phyloP scores from a whole-genome alignment of 139 green algal genomes.

The Chlorella sp. region DNA sequence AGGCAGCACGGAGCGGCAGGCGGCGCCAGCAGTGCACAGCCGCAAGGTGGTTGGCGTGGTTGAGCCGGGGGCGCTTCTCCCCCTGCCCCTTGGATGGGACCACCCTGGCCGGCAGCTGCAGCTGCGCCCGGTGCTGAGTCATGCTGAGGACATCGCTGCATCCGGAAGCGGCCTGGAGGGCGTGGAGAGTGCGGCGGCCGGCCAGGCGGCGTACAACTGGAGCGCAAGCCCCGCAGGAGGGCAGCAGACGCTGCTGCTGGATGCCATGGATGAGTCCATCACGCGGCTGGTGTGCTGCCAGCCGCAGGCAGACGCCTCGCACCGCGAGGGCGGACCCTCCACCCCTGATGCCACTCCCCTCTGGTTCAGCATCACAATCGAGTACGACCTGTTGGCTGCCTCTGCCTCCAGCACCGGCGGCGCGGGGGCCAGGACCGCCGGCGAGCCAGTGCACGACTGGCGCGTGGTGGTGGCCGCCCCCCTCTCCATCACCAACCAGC shows the following conservation, averaged over 20 bases:
- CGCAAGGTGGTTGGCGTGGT: slow-evolving; percentile 57
- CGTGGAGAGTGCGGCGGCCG: no score
- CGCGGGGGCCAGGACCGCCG: background rate
- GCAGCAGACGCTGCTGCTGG: slow-evolving; percentile 49
- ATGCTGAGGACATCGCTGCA: background rate
- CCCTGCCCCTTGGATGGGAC: slow-evolving; percentile 71
- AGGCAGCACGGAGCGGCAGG: background rate
- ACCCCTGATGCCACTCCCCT: background rate
- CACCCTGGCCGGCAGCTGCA: slow-evolving; percentile 58
- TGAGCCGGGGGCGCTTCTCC: slow-evolving; percentile 53
- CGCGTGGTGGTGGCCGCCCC: slow-evolving; percentile 65
- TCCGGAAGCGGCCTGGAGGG: background rate
- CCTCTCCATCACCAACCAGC: slow-evolving; percentile 75
- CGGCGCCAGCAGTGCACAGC: background rate
- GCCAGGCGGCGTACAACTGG: slow-evolving; percentile 55
- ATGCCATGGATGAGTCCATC: slow-evolving; percentile 62
- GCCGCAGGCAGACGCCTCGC: no score
- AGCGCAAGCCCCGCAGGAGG: slow-evolving; percentile 45
- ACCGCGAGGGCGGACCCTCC: no score
- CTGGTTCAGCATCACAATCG: slow-evolving; percentile 71
- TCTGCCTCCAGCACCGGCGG: background rate
- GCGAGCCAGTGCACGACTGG: slow-evolving; percentile 69
- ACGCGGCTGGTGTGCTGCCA: slow-evolving; percentile 62
- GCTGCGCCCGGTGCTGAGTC: slow-evolving; percentile 51
- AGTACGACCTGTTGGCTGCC: slow-evolving; percentile 43